Percentiles rank a stretch among this genome's conserved stretches.
Conservation (phyloP, 768 basidiomycete genomes). For the Panus rudis region DNA sequence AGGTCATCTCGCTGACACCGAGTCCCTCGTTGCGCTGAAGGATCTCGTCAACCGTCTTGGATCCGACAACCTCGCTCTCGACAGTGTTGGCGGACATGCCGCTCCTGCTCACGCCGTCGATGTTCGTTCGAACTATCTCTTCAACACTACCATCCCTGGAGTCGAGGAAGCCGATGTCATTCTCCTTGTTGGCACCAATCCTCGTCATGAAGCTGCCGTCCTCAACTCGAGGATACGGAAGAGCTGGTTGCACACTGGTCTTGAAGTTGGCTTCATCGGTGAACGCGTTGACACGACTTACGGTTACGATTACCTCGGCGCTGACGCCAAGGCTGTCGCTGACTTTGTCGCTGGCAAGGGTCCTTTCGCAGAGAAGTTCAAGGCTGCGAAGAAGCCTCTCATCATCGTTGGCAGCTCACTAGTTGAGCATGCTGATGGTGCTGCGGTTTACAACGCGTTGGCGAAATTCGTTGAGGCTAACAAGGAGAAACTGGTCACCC, state of each 20-base stretch:
- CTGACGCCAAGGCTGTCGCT: conserved; percentile 64
- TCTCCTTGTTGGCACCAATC: conserved; percentile 92
- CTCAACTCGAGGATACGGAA: conserved; percentile 96
- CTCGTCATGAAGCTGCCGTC: conserved; percentile 94
- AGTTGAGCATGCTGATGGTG: conserved; percentile 78
- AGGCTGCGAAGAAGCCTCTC: conserved; percentile 82
- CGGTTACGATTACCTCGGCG: conserved; percentile 87
- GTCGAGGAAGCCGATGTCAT: conserved; percentile 90
- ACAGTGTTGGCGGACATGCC: conserved; percentile 60
- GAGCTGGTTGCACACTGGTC: conserved; percentile 81
- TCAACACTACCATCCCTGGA: conserved; percentile 88
- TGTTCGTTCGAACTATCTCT: conserved; percentile 91
- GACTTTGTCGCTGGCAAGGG: conserved; percentile 75
- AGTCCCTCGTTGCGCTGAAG: conserved; percentile 88
- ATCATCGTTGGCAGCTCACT: conserved; percentile 90
- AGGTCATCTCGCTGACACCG: conserved; percentile 89
- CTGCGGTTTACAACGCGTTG: conserved; percentile 68
- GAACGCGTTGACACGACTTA: conserved; percentile 89
- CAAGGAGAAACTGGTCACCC: conserved; percentile 66
- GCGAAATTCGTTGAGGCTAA: conserved; percentile 76
- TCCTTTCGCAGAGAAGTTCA: conserved; percentile 80
- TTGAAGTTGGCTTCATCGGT: conserved; percentile 87
- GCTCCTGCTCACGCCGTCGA: conserved; percentile 79
- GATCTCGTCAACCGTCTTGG: conserved; percentile 90
- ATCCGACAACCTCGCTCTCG: conserved; percentile 87